A percentile compares a stretch with the other conserved stretches of the same genome.
Conservation (phyloP, 2,329 filamentous ascomycete genomes). For the Metarhizium sp. region DNA sequence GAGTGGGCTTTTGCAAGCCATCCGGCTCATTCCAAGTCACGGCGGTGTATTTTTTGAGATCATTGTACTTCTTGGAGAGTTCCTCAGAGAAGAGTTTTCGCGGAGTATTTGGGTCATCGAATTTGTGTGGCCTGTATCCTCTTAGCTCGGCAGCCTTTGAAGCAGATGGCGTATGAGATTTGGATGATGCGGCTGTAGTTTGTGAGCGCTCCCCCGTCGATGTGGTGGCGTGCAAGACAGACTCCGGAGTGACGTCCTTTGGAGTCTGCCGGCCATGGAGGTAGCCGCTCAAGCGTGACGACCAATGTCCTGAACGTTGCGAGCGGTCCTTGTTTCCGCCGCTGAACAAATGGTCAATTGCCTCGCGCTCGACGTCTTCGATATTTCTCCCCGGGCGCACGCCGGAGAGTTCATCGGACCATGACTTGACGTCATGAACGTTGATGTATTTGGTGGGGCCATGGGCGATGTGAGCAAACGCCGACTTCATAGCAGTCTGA, state of each 20-base stretch:
- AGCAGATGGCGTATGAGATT: conserved; percentile 43
- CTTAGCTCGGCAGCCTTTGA: conserved; percentile 17
- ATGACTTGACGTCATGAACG: conserved; percentile 24
- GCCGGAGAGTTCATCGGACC: conserved; percentile 27
- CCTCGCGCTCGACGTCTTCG: conserved; percentile 34
- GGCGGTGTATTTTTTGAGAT: conserved; percentile 30
- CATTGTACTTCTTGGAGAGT: conserved; percentile 28
- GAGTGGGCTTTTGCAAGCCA: conserved; percentile 17
- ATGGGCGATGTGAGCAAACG: conserved; percentile 25
- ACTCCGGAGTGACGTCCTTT: conserved; percentile 12
- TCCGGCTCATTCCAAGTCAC: conserved; percentile 21
- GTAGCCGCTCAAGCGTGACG: conserved; percentile 19
- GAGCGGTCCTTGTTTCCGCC: conserved; percentile 12
- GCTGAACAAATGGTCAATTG: conserved; percentile 34
- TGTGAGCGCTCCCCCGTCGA: conserved; percentile 8
- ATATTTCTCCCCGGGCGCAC: conserved; percentile 31
- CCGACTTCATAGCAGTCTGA: conserved; percentile 29
- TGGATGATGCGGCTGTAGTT: conserved; percentile 30
- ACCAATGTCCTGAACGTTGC: conserved; percentile 10
- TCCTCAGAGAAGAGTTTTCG: conserved; percentile 20
- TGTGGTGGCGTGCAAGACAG: conserved; percentile 16
- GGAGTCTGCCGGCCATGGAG: conserved; percentile 14
- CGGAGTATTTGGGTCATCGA: conserved; percentile 18
- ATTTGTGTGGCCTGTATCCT: conserved; percentile 20
- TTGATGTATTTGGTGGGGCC: conserved; percentile 28